phyloP scores from a whole-genome alignment of 495 filamentous ascomycete genomes.

The Penicillium waksmanii region DNA sequence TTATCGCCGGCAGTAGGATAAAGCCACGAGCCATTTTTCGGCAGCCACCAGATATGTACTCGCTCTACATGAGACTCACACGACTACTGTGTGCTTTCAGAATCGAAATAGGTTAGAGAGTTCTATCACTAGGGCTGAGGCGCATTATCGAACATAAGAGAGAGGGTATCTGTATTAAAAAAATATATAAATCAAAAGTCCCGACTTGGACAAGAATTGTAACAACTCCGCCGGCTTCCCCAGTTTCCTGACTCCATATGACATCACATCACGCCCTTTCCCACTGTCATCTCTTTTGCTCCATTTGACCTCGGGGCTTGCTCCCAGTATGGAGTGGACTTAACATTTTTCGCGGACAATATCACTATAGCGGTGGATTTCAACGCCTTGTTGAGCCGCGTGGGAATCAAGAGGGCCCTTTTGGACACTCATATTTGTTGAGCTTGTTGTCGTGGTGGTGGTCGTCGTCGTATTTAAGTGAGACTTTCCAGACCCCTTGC shows the following conservation, averaged over 20 bases:
- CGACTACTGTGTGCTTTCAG: too few species aligned
- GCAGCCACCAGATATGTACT: too few species aligned
- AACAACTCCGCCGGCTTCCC: neutral
- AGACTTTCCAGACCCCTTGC: constrained; percentile 17
- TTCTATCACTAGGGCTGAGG: too few species aligned
- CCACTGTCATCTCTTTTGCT: too few species aligned
- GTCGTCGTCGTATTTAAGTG: constrained; percentile 9
- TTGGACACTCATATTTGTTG: constrained; percentile 8
- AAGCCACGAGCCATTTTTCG: too few species aligned
- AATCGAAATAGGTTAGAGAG: too few species aligned
- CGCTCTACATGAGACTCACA: too few species aligned
- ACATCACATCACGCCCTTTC: too few species aligned
- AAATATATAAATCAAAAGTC: neutral
- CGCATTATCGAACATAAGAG: neutral
- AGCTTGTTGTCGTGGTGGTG: constrained; percentile 10
- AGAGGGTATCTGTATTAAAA: constrained; percentile 1
- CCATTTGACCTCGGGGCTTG: too few species aligned
- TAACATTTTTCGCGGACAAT: constrained; percentile 1
- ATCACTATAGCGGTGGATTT: constrained; percentile 21
- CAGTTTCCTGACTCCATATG: neutral
- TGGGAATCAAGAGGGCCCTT: constrained; percentile 15
- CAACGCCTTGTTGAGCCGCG: constrained; percentile 15
- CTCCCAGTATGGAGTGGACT: neutral
- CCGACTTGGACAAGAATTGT: neutral
- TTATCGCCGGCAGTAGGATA: too few species aligned